phyloP scores from a whole-genome alignment of 805 yeast genomes.

The Saccharomycopsis synnaedendra region DNA sequence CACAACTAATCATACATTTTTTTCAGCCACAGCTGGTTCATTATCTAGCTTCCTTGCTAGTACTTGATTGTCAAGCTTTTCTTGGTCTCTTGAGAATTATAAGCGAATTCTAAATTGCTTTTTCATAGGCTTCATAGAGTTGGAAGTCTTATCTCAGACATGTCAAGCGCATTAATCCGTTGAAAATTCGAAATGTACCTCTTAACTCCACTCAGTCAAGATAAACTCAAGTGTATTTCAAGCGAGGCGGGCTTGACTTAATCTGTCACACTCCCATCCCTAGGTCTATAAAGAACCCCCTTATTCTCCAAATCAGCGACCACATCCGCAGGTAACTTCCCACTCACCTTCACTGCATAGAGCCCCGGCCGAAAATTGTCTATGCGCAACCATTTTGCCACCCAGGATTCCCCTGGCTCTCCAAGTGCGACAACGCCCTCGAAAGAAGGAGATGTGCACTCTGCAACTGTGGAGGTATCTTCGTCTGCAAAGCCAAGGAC shows the following conservation, averaged over 20 bases:
- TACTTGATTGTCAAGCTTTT: too few species aligned
- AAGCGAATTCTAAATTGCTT: too few species aligned
- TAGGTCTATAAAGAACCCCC: conserved; percentile 80
- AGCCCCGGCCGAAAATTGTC: conserved; percentile 82
- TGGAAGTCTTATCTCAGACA: too few species aligned
- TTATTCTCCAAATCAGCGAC: conserved; percentile 59
- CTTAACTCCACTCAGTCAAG: too few species aligned
- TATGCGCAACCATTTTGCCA: conserved; percentile 88
- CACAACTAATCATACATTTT: too few species aligned
- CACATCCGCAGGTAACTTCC: conserved; percentile 82
- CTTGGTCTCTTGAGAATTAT: too few species aligned
- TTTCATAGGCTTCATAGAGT: too few species aligned
- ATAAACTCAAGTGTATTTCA: too few species aligned
- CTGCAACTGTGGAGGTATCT: conserved; percentile 77
- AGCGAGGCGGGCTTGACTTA: conserved; percentile 17
- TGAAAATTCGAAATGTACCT: too few species aligned
- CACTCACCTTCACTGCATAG: conserved; percentile 89
- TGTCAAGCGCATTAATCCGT: too few species aligned
- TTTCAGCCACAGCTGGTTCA: too few species aligned
- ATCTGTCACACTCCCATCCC: conserved; percentile 83
- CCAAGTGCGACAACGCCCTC: conserved; percentile 92
- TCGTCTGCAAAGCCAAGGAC: conserved; percentile 64
- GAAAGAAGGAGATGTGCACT: conserved; percentile 91
- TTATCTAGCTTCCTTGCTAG: too few species aligned
- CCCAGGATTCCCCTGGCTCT: conserved; percentile 84